Percentiles rank a stretch among this genome's conserved stretches.
Conservation (phyloP, 1,284 basidiomycete genomes). For the Cryptococcus sp. region DNA sequence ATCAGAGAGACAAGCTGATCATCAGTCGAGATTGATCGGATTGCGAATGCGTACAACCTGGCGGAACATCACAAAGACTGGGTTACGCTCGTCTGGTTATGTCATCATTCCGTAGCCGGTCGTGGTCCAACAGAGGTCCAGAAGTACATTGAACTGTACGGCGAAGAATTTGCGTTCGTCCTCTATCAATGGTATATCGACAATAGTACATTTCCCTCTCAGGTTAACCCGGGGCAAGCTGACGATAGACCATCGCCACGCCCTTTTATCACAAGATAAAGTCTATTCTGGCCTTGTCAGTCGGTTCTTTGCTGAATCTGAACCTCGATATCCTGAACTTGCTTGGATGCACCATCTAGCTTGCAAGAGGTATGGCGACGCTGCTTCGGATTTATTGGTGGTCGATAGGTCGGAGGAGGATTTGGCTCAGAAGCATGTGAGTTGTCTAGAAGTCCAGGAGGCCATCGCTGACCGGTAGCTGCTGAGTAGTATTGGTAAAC, state of each 20-base stretch:
- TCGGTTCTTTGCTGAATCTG: conserved; percentile 63
- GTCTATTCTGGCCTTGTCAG: conserved; percentile 63
- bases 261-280: conserved; percentile 69
- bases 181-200: conserved; percentile 68
- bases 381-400: conserved; percentile 60
- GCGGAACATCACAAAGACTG: conserved; percentile 85
- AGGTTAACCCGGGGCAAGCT: background rate
- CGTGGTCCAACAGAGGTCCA: conserved; percentile 46
- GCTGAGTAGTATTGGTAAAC: conserved; percentile 85
- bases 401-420: conserved; percentile 60
- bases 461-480: conserved; percentile 54
- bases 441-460: conserved; percentile 20
- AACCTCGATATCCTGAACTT: conserved; percentile 59
- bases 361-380: conserved; percentile 61
- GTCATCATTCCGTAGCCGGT: conserved; percentile 53
- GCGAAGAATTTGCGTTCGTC: conserved; percentile 78
- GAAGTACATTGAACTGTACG: conserved; percentile 73
- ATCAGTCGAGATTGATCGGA: conserved; percentile 63
- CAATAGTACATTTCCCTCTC: conserved; percentile 39
- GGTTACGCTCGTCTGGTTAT: conserved; percentile 72
- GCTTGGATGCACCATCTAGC: conserved; percentile 90
- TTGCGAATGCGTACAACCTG: conserved; percentile 67
- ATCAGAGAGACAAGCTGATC: background rate
- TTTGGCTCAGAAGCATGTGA: conserved; percentile 68
- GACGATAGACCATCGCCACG: conserved; percentile 64